These are phyloP conservation scores for Melampsora larici-populina DNA, from an alignment of 1,284 basidiomycete genomes.

Conservation along the genomic window DNA sequence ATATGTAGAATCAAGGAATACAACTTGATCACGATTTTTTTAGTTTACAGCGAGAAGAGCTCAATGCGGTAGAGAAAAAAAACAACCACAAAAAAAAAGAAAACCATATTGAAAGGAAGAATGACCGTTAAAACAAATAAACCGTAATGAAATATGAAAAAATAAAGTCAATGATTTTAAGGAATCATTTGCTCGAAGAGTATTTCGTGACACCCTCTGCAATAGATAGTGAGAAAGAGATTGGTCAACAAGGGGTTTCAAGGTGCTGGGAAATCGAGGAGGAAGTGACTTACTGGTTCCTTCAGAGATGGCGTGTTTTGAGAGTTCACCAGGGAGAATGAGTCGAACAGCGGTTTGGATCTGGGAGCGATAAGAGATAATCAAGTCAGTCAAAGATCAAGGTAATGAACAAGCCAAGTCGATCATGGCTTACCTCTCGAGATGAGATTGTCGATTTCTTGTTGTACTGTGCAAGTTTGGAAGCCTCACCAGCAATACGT, in stretches of 20 bases:
- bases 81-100: background rate
- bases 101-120: background rate
- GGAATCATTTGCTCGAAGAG: slow-evolving; percentile 57
- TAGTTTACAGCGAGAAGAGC: too few species aligned
- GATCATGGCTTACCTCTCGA: slow-evolving; percentile 47
- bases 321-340: slow-evolving; percentile 77
- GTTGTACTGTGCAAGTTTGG: slow-evolving; percentile 63
- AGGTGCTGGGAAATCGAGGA: slow-evolving; percentile 39
- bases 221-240: background rate
- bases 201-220: slow-evolving; percentile 58
- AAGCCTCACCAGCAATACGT: slow-evolving; percentile 55
- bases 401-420: background rate
- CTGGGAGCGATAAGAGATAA: slow-evolving; percentile 18
- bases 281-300: slow-evolving; percentile 62
- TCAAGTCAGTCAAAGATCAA: background rate
- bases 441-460: slow-evolving; percentile 73
- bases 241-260: background rate
- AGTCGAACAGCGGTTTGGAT: slow-evolving; percentile 65
- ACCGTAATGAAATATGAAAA: background rate
- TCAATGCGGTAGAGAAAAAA: background rate
- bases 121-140: background rate
- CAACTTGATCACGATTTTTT: too few species aligned
- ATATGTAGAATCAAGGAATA: too few species aligned
- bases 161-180: slow-evolving; percentile 37
- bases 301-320: slow-evolving; percentile 79